phyloP scores from a whole-genome alignment of 2,329 filamentous ascomycete species.

The Colletotrichum agaves region DNA sequence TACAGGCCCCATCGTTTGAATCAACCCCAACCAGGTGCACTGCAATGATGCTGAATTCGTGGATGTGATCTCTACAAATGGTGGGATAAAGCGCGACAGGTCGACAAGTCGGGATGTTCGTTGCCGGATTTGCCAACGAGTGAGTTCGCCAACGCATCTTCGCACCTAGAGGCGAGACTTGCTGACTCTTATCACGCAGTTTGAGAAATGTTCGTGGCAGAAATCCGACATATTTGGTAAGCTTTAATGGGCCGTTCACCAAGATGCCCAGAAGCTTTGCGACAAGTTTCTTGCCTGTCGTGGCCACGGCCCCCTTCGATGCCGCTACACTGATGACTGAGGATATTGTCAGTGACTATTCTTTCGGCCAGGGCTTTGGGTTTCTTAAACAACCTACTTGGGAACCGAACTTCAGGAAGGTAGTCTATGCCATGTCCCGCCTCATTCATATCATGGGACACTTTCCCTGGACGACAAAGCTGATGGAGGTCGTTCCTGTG shows the following conservation, averaged over 20 bases:
- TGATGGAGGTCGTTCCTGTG: slow-evolving; percentile 31
- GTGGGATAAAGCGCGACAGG: slow-evolving; percentile 23
- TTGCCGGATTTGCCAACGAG: background rate
- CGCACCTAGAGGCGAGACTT: background rate
- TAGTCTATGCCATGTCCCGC: slow-evolving; percentile 34
- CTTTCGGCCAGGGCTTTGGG: slow-evolving; percentile 44
- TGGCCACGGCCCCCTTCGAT: slow-evolving; percentile 43
- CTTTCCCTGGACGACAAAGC: slow-evolving; percentile 21
- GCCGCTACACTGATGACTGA: slow-evolving; percentile 50
- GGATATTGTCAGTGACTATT: slow-evolving; percentile 50
- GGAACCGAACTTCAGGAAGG: slow-evolving; percentile 30
- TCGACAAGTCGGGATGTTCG: slow-evolving; percentile 4
- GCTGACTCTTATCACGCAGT: background rate
- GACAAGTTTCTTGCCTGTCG: slow-evolving; percentile 21
- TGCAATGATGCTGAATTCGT: slow-evolving; percentile 48
- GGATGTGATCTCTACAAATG: slow-evolving; percentile 50
- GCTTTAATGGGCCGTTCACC: slow-evolving; percentile 9
- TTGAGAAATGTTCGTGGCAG: background rate
- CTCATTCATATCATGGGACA: slow-evolving; percentile 34
- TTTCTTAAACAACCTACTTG: slow-evolving; percentile 30
- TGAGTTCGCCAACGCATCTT: background rate
- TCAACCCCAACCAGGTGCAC: slow-evolving; percentile 52
- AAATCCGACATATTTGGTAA: slow-evolving; percentile 9
- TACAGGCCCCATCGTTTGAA: slow-evolving; percentile 50
- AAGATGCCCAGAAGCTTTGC: slow-evolving; percentile 8